Conservation (phyloP, 345 rosid genomes). For the Gynandropsis gynandra region DNA sequence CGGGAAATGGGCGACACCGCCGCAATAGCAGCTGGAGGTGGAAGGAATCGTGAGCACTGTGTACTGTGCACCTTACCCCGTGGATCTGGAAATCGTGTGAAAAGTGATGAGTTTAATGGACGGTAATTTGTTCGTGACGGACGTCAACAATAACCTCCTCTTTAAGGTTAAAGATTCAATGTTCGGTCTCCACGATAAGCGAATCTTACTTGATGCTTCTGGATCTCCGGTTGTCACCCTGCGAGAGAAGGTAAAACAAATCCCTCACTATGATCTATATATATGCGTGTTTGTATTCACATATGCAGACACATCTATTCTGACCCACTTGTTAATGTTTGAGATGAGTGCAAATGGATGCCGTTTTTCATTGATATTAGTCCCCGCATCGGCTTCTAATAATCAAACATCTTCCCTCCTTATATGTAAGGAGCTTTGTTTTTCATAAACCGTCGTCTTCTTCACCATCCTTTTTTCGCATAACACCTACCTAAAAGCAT, state of each 20-base stretch:
- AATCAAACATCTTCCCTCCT: no score
- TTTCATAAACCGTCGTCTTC: no score
- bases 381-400: no score
- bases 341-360: no score
- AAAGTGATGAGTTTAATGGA: slow-evolving; percentile 33
- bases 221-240: slow-evolving; percentile 31
- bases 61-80: slow-evolving; percentile 28
- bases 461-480: no score
- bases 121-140: slow-evolving; percentile 36
- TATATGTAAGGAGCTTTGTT: no score
- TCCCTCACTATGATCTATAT: no score
- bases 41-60: slow-evolving; percentile 27
- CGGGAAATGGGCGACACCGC: slow-evolving; percentile 12
- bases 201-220: slow-evolving; percentile 25
- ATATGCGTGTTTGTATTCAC: no score
- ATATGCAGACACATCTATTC: no score
- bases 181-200: slow-evolving; percentile 26
- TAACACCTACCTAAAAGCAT: no score
- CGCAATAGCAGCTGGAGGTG: slow-evolving; percentile 18
- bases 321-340: no score
- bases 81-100: slow-evolving; percentile 29
- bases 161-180: slow-evolving; percentile 29
- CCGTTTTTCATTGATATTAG: no score
- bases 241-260: slow-evolving; percentile 25
- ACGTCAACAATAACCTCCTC: slow-evolving; percentile 29